Percentiles rank a stretch among this genome's conserved stretches.
Evolutionary conservation across 345 rosid species (phyloP).

Genomic region (Ceriops tagal): DNA sequence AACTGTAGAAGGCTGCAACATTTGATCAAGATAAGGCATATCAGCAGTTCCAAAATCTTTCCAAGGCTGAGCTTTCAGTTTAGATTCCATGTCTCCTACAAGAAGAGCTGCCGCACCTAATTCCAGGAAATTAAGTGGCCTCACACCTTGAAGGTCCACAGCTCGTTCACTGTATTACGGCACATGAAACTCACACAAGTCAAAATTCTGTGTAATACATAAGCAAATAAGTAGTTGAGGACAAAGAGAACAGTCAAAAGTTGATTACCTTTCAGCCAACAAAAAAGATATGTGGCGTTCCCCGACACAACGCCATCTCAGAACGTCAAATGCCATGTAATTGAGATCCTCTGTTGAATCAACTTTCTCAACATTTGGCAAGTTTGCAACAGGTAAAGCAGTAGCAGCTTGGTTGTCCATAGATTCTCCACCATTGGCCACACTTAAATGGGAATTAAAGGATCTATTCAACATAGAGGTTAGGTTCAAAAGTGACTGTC

Average conservation of each 20-base stretch:
- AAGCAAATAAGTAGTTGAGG: background rate
- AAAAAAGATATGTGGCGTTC: conserved; percentile 51
- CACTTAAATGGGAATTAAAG: conserved; percentile 71
- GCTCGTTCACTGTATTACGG: conserved; percentile 48
- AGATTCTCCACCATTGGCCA: conserved; percentile 62
- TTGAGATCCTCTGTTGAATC: conserved; percentile 58
- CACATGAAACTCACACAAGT: conserved; percentile 14
- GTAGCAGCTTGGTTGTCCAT: conserved; percentile 59
- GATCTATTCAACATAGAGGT: conserved; percentile 86
- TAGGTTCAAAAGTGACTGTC: conserved; percentile 68
- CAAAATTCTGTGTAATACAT: background rate
- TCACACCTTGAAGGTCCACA: conserved; percentile 61
- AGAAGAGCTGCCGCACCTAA: conserved; percentile 96
- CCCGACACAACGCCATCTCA: conserved; percentile 89
- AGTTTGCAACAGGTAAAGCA: conserved; percentile 52
- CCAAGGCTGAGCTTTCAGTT: conserved; percentile 91
- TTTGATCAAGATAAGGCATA: conserved; percentile 93
- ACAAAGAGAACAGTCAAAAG: conserved; percentile 6
- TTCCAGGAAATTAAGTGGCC: conserved; percentile 71
- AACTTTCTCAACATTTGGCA: conserved; percentile 60
- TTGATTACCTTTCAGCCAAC: conserved; percentile 65
- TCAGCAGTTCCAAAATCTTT: conserved; percentile 83
- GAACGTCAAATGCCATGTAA: conserved; percentile 68
- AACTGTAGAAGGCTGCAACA: conserved; percentile 84
- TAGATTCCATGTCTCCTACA: conserved; percentile 90